Evolutionary conservation across 2,329 filamentous ascomycete genomes (phyloP), one percentile per base, ranked within the genome.

Genomic region (Botrytis galanthina): DNA sequence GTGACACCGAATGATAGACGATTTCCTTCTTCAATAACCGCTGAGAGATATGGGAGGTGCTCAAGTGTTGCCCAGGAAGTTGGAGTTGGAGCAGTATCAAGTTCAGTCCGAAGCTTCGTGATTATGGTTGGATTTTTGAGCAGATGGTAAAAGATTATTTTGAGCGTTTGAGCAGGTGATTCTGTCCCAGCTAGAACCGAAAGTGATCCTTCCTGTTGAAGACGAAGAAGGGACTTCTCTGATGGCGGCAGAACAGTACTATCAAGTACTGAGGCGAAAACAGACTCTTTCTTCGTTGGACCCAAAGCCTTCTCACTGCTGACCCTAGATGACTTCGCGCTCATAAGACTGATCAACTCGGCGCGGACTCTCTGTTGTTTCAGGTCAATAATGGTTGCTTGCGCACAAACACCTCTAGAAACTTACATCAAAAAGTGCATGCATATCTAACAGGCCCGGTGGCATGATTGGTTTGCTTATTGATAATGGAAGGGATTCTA

Each of bases 1-100:
- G 75, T 78, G n/a, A 79, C 76, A 35, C 81, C 80, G 67, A 78
- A 76, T 35, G 71, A 75, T 10, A 81, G 75, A 14, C 80, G 80
- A 4, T 82, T 73, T 3, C 75, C 76, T 76, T 82, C 81, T 59
- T 78, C 76, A 60, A 82, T 77, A 35, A 81, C 75, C 32, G 75
- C 81, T 12, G 75, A 78, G 18, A 80, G 73, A 74, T 77, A 80
- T 8, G 78, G 78, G 12, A 81, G 76, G 29, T 75, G 66, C 57
- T 79, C 77, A 3, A 80, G 48, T 22, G 71, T 51, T 39, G 75
- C 12, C 37, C 35, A 32, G 26, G 60, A 48, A 26, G 22, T 48
- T 5, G 46, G 22, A 2, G 46, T 26, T 48, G 9, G 22, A 12
- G 46, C 9, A 3, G 9, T 26, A 26, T 48, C 46, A 26, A 48